Percentiles rank a stretch among this genome's conserved stretches.
Evolutionary conservation across 257 asterid genomes (phyloP).

Genomic region (Ajuga chamaepitys): DNA sequence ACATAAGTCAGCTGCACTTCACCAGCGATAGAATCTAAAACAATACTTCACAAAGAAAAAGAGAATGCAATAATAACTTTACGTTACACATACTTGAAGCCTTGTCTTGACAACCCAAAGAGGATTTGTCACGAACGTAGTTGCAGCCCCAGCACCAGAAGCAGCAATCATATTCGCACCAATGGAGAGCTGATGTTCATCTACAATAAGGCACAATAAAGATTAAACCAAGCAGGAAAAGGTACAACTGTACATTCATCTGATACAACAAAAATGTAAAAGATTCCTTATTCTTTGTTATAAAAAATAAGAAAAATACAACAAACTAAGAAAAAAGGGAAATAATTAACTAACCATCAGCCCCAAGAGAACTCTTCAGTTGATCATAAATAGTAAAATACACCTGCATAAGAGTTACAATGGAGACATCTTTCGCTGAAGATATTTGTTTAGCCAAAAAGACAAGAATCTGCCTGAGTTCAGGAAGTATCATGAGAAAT

Average conservation of each 20-base stretch:
- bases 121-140: conserved; percentile 82
- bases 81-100: conserved; percentile 56
- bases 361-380: conserved; percentile 61
- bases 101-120: conserved; percentile 99
- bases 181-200: conserved; percentile 72
- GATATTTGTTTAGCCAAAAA: neutral
- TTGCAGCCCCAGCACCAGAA: conserved; percentile 96
- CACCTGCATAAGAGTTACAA: conserved; percentile 51
- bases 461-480: neutral
- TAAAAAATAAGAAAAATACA: no score
- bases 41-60: neutral
- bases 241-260: neutral
- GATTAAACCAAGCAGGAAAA: neutral
- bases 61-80: neutral
- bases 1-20: neutral
- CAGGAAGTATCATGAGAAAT: neutral
- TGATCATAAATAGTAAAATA: conserved; percentile 91
- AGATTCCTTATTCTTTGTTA: neutral
- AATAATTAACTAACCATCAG: conserved; percentile 61
- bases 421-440: conserved; percentile 2
- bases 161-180: conserved; percentile 96
- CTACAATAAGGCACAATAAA: conserved; percentile 31
- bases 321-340: neutral
- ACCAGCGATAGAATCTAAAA: neutral
- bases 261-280: neutral